Conservation (phyloP, 2,329 filamentous ascomycete genomes). For the Fusarium sp. region DNA sequence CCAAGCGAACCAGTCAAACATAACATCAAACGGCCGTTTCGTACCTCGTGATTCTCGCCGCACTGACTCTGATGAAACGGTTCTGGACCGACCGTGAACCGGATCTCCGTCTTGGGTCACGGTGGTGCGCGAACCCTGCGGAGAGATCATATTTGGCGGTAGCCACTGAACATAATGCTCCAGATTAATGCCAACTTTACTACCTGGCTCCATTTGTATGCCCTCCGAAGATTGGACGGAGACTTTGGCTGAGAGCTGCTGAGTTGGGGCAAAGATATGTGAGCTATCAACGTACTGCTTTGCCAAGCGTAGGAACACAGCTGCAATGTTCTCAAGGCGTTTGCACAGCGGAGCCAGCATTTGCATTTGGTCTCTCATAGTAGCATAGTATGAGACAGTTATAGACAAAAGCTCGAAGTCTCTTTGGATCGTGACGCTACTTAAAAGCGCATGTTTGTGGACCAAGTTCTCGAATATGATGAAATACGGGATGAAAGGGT, state of each 20-base stretch:
- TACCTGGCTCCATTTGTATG: background rate
- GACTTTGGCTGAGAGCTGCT: background rate
- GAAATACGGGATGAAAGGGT: constrained; percentile 16
- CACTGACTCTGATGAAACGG: background rate
- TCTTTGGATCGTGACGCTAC: background rate
- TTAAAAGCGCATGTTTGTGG: background rate
- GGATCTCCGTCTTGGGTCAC: accelerated
- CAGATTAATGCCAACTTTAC: accelerated
- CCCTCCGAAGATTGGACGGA: too few relatives aligned
- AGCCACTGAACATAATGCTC: background rate
- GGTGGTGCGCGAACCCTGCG: background rate
- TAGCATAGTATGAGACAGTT: background rate
- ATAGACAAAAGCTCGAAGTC: background rate
- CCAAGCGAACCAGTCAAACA: constrained; percentile 6
- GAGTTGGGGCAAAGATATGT: accelerated
- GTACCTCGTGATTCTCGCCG: background rate
- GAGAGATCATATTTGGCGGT: background rate
- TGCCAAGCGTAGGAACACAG: background rate
- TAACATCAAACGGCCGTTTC: background rate
- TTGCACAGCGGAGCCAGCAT: background rate
- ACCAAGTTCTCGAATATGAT: constrained; percentile 1
- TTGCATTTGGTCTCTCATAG: background rate
- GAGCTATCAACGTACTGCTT: background rate
- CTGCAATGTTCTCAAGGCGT: background rate
- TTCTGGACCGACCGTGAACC: accelerated